phyloP scores from a whole-genome alignment of 2,329 filamentous ascomycete genomes.

The Alternaria metachromatica region DNA sequence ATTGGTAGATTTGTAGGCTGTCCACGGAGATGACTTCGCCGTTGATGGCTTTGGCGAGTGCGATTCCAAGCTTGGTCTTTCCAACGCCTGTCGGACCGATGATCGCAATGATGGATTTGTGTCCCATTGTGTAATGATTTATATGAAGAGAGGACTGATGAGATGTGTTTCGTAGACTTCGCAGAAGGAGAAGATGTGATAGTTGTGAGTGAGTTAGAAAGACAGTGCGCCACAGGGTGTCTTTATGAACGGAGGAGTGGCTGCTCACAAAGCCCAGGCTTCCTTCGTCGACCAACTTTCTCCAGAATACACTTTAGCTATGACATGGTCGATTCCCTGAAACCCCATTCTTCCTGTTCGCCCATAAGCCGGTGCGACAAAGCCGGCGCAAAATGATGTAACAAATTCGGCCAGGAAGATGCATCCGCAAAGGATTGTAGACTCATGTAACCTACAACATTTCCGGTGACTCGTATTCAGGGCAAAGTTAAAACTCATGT shows the following conservation, averaged over 20 bases:
- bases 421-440: not conserved
- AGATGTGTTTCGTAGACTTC: not conserved
- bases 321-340: not conserved
- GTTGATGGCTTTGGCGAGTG: not conserved
- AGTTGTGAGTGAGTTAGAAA: not conserved
- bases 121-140: not conserved
- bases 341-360: not conserved
- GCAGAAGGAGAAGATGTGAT: not conserved
- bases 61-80: not conserved
- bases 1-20: not conserved
- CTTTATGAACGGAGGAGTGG: not conserved
- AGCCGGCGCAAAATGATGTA: not conserved
- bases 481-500: not conserved
- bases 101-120: not conserved
- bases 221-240: not conserved
- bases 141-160: fast-evolving
- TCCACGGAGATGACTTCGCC: conserved; percentile 1
- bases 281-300: not conserved
- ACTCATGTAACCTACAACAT: not conserved
- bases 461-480: not conserved
- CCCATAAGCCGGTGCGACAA: not conserved
- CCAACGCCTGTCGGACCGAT: not conserved
- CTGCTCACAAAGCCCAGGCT: not conserved
- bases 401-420: not conserved
- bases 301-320: not conserved